Evolutionary conservation across 805 yeast genomes (phyloP).

Genomic region (Nakazawaea anatomiae): DNA sequence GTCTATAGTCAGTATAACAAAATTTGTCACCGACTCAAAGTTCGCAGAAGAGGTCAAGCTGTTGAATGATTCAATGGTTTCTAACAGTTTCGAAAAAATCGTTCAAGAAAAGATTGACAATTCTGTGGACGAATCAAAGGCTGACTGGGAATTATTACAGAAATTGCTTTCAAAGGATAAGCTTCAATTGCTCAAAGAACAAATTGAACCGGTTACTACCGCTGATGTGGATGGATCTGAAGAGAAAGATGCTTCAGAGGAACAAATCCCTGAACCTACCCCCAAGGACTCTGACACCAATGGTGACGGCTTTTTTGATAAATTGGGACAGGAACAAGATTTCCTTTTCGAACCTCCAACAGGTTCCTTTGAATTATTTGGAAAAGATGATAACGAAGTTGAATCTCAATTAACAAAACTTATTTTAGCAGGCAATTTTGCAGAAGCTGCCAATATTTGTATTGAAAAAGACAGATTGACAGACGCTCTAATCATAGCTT

Average conservation of each 20-base stretch:
- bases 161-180: constrained; percentile 47
- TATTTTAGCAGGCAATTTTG: constrained; percentile 56
- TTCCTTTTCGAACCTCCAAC: constrained; percentile 35
- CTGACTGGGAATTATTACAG: constrained; percentile 64
- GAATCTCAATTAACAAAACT: constrained; percentile 41
- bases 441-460: constrained; percentile 63
- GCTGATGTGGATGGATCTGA: constrained; percentile 16
- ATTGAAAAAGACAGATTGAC: constrained; percentile 54
- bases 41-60: constrained; percentile 29
- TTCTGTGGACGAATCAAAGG: constrained; percentile 30
- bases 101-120: constrained; percentile 47
- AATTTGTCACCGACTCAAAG: constrained; percentile 32
- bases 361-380: constrained; percentile 43
- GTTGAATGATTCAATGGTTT: constrained; percentile 52
- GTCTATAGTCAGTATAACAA: constrained; percentile 36
- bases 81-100: constrained; percentile 46
- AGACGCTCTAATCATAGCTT: constrained; percentile 81
- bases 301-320: constrained; percentile 34
- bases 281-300: constrained; percentile 17
- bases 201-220: constrained; percentile 17
- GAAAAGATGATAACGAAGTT: constrained; percentile 28
- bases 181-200: constrained; percentile 39
- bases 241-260: constrained; percentile 6
- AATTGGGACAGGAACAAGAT: constrained; percentile 5
- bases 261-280: constrained; percentile 1